A percentile compares a stretch with the other conserved stretches of the same genome.
phyloP scores from a whole-genome alignment of 805 yeast species.

The Cyberlindnera galapagoensis region DNA sequence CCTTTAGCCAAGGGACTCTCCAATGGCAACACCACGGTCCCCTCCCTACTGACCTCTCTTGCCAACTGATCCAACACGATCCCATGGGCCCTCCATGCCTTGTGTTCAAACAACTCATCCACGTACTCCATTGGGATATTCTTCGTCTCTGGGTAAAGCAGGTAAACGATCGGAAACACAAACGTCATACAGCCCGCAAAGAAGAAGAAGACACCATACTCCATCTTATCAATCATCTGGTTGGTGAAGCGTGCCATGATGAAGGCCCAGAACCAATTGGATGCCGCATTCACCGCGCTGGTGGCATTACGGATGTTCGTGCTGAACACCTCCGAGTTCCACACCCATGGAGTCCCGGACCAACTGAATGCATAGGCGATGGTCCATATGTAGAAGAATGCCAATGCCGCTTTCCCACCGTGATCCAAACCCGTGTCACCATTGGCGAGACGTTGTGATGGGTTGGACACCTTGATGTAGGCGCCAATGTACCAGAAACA shows the following conservation, averaged over 20 bases:
- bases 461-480: constrained; percentile 29
- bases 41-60: constrained; percentile 6
- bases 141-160: constrained; percentile 17
- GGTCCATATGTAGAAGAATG: constrained; percentile 33
- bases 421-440: constrained; percentile 30
- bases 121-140: constrained; percentile 16
- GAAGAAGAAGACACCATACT: constrained; percentile 39
- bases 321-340: constrained; percentile 41
- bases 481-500: constrained; percentile 45
- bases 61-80: constrained; percentile 13
- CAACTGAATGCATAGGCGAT: constrained; percentile 36
- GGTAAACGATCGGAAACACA: constrained; percentile 7
- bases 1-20: neutral
- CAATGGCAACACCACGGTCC: neutral
- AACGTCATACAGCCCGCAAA: constrained; percentile 13
- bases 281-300: constrained; percentile 37
- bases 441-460: constrained; percentile 8
- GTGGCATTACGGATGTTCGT: constrained; percentile 36
- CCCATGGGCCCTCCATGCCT: constrained; percentile 13
- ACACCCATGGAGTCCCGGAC: constrained; percentile 43
- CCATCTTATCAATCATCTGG: constrained; percentile 36
- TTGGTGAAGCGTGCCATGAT: constrained; percentile 41
- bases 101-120: constrained; percentile 13
- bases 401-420: constrained; percentile 37
- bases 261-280: constrained; percentile 46